phyloP scores from a whole-genome alignment of 441 rosid genomes.

The Mallotus repandus region DNA sequence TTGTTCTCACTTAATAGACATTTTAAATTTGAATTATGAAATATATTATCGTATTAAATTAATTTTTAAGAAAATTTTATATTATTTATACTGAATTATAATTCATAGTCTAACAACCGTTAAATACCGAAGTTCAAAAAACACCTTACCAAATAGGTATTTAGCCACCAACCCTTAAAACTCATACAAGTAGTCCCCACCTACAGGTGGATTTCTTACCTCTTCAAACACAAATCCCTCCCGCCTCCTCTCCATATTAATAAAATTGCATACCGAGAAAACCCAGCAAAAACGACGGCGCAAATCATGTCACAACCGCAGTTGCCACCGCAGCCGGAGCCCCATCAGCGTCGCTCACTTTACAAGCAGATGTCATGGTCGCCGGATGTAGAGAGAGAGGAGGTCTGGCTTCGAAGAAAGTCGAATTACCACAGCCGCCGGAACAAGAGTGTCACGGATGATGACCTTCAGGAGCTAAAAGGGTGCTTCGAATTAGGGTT shows the following conservation, averaged over 20 bases:
- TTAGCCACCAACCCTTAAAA: not conserved
- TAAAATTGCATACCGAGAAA: not conserved
- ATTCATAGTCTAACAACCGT: too few relatives aligned
- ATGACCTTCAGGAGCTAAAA: constrained; percentile 73
- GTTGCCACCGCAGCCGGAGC: constrained; percentile 11
- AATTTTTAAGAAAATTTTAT: too few relatives aligned
- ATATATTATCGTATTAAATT: too few relatives aligned
- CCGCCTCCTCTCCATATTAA: not conserved
- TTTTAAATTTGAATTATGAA: too few relatives aligned
- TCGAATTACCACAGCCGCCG: constrained; percentile 26
- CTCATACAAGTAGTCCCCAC: not conserved
- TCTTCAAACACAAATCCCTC: not conserved
- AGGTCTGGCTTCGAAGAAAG: constrained; percentile 61
- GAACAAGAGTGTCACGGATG: constrained; percentile 59
- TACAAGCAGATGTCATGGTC: constrained; percentile 64
- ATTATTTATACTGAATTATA: too few relatives aligned
- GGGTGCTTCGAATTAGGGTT: constrained; percentile 81
- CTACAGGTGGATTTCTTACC: not conserved
- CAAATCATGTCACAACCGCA: constrained; percentile 10
- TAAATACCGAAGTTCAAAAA: too few relatives aligned
- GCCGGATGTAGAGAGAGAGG: constrained; percentile 53
- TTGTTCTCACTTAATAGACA: too few relatives aligned
- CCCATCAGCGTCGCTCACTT: constrained; percentile 33
- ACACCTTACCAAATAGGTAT: not conserved
- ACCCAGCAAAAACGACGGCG: not conserved